phyloP scores from a whole-genome alignment of 1,284 basidiomycete genomes.

The Exobasidium cylindrosporum region DNA sequence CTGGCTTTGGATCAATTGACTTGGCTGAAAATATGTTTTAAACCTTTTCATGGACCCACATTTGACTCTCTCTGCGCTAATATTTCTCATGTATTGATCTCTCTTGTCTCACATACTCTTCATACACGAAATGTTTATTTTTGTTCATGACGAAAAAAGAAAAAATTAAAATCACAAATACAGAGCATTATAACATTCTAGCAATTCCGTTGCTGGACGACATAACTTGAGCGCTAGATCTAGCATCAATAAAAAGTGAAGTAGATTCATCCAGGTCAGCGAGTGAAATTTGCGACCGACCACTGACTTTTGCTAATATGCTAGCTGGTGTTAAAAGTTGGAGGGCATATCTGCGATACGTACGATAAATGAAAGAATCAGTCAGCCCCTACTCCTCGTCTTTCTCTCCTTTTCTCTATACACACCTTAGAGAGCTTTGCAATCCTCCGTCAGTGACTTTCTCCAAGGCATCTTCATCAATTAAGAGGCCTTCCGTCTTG shows the following conservation, averaged over 20 bases:
- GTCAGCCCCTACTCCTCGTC: too few species aligned
- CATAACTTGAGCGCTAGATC: constrained; percentile 8
- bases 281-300: constrained; percentile 74
- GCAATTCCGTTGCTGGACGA: not conserved
- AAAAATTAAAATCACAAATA: too few species aligned
- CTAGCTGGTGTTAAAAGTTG: constrained; percentile 88
- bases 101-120: too few species aligned
- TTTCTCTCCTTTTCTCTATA: not conserved
- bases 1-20: constrained; percentile 30
- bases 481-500: constrained; percentile 77
- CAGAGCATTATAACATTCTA: not conserved
- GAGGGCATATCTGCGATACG: constrained; percentile 71
- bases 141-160: too few species aligned
- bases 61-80: too few species aligned
- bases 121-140: too few species aligned
- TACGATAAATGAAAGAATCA: constrained; percentile 12
- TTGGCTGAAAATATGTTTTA: constrained; percentile 12
- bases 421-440: constrained; percentile 74
- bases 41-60: too few species aligned
- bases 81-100: too few species aligned
- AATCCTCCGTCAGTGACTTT: constrained; percentile 79
- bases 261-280: constrained; percentile 87
- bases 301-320: constrained; percentile 76
- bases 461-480: constrained; percentile 75
- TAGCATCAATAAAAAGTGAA: constrained; percentile 80